These are phyloP conservation scores for Mucor lusitanicus DNA, from an alignment of 371 early-diverging fungal genomes.

Conservation along the genomic window DNA sequence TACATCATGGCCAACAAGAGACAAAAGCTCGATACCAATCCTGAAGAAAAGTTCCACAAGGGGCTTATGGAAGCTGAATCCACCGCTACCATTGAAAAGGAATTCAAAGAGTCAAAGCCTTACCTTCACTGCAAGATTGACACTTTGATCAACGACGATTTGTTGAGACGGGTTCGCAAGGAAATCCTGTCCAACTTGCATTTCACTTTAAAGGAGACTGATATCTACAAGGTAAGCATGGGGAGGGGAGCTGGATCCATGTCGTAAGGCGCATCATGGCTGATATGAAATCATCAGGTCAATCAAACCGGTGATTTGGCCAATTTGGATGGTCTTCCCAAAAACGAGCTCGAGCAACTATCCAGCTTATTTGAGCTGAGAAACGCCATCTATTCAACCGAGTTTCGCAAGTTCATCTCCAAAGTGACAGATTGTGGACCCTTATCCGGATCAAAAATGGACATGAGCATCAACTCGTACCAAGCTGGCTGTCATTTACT, in stretches of 20 bases:
- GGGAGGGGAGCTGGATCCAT: no score
- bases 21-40: slow-evolving; percentile 16
- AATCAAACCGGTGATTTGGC: slow-evolving; percentile 81
- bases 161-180: slow-evolving; percentile 60
- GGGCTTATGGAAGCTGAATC: slow-evolving; percentile 31
- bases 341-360: slow-evolving; percentile 52
- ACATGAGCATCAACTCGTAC: slow-evolving; percentile 70
- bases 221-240: slow-evolving; percentile 67
- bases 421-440: slow-evolving; percentile 70
- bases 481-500: slow-evolving; percentile 71
- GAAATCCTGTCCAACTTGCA: slow-evolving; percentile 65
- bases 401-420: slow-evolving; percentile 69
- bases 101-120: slow-evolving; percentile 56
- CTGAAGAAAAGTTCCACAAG: slow-evolving; percentile 28
- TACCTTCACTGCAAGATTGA: slow-evolving; percentile 68
- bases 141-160: slow-evolving; percentile 57
- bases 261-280: neutral
- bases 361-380: slow-evolving; percentile 58
- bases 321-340: slow-evolving; percentile 76
- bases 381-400: slow-evolving; percentile 69
- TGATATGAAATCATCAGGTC: slow-evolving; percentile 17
- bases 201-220: slow-evolving; percentile 80
- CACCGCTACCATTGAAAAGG: slow-evolving; percentile 22
- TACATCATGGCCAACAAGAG: slow-evolving; percentile 13
- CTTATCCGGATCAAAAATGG: slow-evolving; percentile 61